Conservation (phyloP, 2,329 filamentous ascomycete species). For the Cladosporium phlei region DNA sequence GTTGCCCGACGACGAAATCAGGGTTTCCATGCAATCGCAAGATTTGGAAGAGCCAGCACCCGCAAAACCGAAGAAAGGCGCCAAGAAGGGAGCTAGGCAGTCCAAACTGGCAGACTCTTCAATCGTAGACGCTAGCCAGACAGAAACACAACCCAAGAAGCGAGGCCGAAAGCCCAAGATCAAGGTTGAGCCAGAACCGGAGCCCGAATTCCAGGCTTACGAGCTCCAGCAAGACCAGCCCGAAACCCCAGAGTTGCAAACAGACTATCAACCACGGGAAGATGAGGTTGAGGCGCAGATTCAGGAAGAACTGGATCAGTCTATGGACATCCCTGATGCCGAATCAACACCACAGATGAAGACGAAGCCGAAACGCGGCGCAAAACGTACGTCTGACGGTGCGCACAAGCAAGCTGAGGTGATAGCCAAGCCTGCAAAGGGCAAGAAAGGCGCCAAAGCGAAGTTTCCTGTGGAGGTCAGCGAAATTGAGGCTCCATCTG, state of each 20-base stretch:
- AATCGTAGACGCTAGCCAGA: conserved; percentile 23
- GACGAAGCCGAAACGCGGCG: conserved; percentile 26
- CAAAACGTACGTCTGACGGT: conserved; percentile 38
- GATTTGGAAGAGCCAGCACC: conserved; percentile 11
- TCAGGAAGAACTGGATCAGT: conserved; percentile 30
- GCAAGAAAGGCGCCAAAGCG: conserved; percentile 17
- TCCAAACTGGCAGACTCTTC: conserved; percentile 29
- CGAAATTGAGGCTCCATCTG: neutral
- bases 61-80: conserved; percentile 23
- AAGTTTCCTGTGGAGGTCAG: neutral
- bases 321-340: conserved; percentile 22
- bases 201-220: conserved; percentile 19
- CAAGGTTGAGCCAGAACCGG: conserved; percentile 19
- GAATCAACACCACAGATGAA: conserved; percentile 23
- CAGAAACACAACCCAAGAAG: conserved; percentile 25
- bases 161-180: conserved; percentile 29
- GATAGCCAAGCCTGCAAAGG: conserved; percentile 24
- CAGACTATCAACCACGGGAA: conserved; percentile 12
- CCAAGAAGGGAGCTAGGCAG: conserved; percentile 16
- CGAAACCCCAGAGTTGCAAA: conserved; percentile 12
- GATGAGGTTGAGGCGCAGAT: conserved; percentile 28
- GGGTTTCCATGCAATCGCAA: conserved; percentile 6
- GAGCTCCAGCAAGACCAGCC: conserved; percentile 17
- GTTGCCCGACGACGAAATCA: conserved; percentile 16
- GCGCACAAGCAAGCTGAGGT: conserved; percentile 24